Base-by-base conservation (phyloP, 805 yeast species). In the Monosporozyma siamensis region DNA sequence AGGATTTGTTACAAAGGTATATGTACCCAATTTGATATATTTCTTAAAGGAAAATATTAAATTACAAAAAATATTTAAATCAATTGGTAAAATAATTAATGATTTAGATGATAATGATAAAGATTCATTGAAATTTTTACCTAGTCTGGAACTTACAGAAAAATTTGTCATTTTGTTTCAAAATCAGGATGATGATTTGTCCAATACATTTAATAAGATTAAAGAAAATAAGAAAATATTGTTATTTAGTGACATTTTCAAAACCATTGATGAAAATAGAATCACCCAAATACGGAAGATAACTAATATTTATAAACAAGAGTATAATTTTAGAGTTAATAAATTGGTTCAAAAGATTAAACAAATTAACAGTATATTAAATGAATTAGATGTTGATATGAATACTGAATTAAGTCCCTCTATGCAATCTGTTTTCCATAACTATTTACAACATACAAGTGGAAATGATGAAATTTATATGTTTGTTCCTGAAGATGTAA, bases 1-100 rank as follows among this genome's bases (percentile, higher is more conserved):
- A 45, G 54, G 47, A 20, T 60, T 49, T 39, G 59, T 68, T 4
- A 47, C 63, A 42, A 53, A 49, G 9, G 55, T 53, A 4, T 67
- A 64, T 45, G 49, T 57, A 26, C 63, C 63, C 3, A 51, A 56
- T 40, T 41, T 66, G 5, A 17, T 50, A 17, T 47, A 39, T 14
- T 65, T 48, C 43, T 27, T 64, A n/a, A 38, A 53, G 20, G 44
- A 50, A 4, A 42, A 46, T 18, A 48, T 59, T 5, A 45, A 41
- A 18, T 36, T 60, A 6, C 52, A 48, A 40, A 43, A 42, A 15
- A 25, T 56, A 4, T 37, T 47, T 8, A 27, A 41, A 4, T 40
- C 49, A 9, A 31, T 52, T 6, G 49, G 47, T 5, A 50, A 48
- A 10, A 27, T 35, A 20, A 6, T 24, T 10, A 25, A 10, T 8